phyloP scores from a whole-genome alignment of 495 filamentous ascomycete genomes.

The Trichoderma parareesei region DNA sequence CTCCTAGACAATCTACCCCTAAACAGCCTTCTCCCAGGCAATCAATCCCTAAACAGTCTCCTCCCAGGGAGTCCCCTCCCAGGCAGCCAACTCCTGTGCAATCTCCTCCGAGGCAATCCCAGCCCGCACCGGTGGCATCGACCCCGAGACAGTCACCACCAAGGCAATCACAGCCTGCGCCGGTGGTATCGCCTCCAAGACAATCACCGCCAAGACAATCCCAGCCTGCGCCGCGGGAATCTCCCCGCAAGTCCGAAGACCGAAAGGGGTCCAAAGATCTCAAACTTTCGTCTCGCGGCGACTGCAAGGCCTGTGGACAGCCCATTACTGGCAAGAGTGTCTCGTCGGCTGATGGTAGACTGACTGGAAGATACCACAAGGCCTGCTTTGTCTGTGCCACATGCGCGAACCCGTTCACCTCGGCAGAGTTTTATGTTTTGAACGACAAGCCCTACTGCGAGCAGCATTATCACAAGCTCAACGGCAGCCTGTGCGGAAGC shows the following conservation, averaged over 20 bases:
- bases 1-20: not conserved
- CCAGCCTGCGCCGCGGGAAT: not conserved
- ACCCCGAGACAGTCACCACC: not conserved
- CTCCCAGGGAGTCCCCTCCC: not conserved
- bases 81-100: not conserved
- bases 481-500: constrained; percentile 70
- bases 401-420: constrained; percentile 73
- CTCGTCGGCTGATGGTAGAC: constrained; percentile 83
- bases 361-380: constrained; percentile 91
- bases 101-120: not conserved
- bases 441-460: constrained; percentile 84
- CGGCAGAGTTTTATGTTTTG: constrained; percentile 87
- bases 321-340: constrained; percentile 85
- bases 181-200: not conserved
- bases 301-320: constrained; percentile 73
- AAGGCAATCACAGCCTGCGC: not conserved
- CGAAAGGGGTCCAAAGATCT: not conserved
- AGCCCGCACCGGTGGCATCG: not conserved
- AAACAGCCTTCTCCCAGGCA: not conserved
- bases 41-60: not conserved
- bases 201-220: not conserved
- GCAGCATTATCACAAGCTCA: constrained; percentile 86
- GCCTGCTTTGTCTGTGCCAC: constrained; percentile 87
- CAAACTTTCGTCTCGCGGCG: constrained; percentile 46
- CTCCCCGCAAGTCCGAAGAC: constrained; percentile 8